A percentile compares a stretch with the other conserved stretches of the same genome.
Evolutionary conservation across 345 rosid genomes (phyloP).

Genomic region (Populus tremula): DNA sequence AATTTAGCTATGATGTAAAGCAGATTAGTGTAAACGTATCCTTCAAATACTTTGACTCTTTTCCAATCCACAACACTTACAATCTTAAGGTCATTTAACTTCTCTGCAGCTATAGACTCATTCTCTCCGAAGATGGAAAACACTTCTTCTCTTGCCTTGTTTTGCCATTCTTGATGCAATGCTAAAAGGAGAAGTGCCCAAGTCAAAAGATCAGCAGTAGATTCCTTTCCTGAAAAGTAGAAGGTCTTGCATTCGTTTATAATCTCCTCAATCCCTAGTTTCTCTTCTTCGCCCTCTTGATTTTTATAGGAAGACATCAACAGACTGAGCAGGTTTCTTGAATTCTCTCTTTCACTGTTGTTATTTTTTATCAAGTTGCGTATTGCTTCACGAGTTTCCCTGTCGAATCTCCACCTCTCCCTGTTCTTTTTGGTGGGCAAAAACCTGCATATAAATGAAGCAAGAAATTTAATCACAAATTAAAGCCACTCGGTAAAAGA

Average conservation of each 20-base stretch:
- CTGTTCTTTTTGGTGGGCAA: constrained; percentile 73
- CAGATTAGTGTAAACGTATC: not conserved
- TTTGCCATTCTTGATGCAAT: constrained; percentile 75
- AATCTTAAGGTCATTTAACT: constrained; percentile 53
- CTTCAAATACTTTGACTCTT: too few relatives aligned
- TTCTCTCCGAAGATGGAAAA: constrained; percentile 32
- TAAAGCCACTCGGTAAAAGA: not conserved
- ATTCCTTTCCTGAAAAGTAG: constrained; percentile 85
- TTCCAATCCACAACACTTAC: constrained; percentile 36
- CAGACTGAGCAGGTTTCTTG: constrained; percentile 52
- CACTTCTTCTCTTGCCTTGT: constrained; percentile 70
- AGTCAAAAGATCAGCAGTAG: constrained; percentile 61
- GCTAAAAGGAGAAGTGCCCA: constrained; percentile 68
- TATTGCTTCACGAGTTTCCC: constrained; percentile 57
- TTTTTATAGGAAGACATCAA: constrained; percentile 50
- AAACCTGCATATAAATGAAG: constrained; percentile 40
- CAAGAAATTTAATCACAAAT: not conserved
- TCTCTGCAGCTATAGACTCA: constrained; percentile 36
- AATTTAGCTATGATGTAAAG: not conserved
- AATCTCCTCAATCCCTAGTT: constrained; percentile 55
- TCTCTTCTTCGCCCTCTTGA: constrained; percentile 57
- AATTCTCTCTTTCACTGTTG: constrained; percentile 30
- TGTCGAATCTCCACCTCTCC: constrained; percentile 63
- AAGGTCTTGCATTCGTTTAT: constrained; percentile 87
- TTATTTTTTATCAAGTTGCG: constrained; percentile 46